Percentiles rank a stretch among this genome's conserved stretches.
Conservation (phyloP, 2,329 filamentous ascomycete species). For the Penicillium sp. region DNA sequence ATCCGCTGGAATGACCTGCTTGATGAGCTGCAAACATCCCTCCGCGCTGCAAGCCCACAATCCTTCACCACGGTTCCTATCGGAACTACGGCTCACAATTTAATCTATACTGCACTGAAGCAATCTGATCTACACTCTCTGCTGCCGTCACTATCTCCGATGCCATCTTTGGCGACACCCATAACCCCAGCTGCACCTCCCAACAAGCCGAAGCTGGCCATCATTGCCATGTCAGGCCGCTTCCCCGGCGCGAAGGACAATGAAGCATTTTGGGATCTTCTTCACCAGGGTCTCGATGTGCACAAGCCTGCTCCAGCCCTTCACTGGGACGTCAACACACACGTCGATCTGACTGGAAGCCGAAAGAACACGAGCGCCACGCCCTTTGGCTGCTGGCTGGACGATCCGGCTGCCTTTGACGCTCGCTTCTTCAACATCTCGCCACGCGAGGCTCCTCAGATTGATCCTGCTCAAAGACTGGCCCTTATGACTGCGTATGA, state of each 20-base stretch:
- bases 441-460: slow-evolving; percentile 69
- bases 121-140: neutral
- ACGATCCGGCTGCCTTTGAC: slow-evolving; percentile 43
- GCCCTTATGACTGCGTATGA: slow-evolving; percentile 77
- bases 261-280: slow-evolving; percentile 41
- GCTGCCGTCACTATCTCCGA: neutral
- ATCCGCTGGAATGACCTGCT: neutral
- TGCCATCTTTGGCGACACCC: too few relatives aligned
- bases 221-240: slow-evolving; percentile 13
- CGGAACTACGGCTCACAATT: neutral
- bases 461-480: slow-evolving; percentile 76
- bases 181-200: too few relatives aligned
- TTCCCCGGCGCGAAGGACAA: slow-evolving; percentile 19
- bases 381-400: slow-evolving; percentile 42
- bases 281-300: slow-evolving; percentile 37
- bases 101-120: neutral
- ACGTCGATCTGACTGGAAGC: slow-evolving; percentile 39
- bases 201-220: neutral
- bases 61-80: neutral
- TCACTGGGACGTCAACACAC: slow-evolving; percentile 33
- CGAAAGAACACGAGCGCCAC: slow-evolving; percentile 33
- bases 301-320: slow-evolving; percentile 22
- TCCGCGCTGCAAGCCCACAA: neutral
- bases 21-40: neutral
- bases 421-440: slow-evolving; percentile 54